Conservation (phyloP, 148 eudicot species). For the Cornus kousa region DNA sequence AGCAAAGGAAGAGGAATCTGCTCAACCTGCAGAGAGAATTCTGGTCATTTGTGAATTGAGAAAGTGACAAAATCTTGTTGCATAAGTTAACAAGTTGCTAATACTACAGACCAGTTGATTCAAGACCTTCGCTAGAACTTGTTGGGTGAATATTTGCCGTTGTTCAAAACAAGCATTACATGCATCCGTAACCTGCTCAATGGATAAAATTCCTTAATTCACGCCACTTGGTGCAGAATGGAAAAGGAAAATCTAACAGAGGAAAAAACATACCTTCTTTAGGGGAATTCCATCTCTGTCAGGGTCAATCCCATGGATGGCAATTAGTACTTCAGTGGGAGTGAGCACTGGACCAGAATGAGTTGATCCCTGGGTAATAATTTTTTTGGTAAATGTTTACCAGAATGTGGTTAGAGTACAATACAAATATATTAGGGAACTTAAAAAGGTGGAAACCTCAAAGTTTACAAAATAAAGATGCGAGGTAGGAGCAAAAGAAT, state of each 20-base stretch:
- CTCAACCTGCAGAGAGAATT: slow-evolving; percentile 63
- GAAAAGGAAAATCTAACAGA: slow-evolving; percentile 1
- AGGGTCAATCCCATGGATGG: slow-evolving; percentile 92
- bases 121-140: slow-evolving; percentile 88
- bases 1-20: slow-evolving; percentile 94
- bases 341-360: slow-evolving; percentile 62
- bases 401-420: neutral
- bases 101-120: slow-evolving; percentile 75
- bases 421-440: neutral
- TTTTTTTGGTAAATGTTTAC: neutral
- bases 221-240: slow-evolving; percentile 7
- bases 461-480: neutral
- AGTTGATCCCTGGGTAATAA: slow-evolving; percentile 54
- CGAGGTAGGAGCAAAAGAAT: neutral
- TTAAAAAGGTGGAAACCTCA: neutral
- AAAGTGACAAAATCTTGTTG: neutral
- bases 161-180: slow-evolving; percentile 96
- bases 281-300: slow-evolving; percentile 82
- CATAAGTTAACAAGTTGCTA: slow-evolving; percentile 6
- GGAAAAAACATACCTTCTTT: slow-evolving; percentile 62
- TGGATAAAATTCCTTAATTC: slow-evolving; percentile 9
- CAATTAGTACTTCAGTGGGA: slow-evolving; percentile 84
- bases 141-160: slow-evolving; percentile 82
- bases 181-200: slow-evolving; percentile 86
- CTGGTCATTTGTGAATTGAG: slow-evolving; percentile 4